Evolutionary conservation across 768 basidiomycete species (phyloP).

Genomic region (Leccinum obscurum): DNA sequence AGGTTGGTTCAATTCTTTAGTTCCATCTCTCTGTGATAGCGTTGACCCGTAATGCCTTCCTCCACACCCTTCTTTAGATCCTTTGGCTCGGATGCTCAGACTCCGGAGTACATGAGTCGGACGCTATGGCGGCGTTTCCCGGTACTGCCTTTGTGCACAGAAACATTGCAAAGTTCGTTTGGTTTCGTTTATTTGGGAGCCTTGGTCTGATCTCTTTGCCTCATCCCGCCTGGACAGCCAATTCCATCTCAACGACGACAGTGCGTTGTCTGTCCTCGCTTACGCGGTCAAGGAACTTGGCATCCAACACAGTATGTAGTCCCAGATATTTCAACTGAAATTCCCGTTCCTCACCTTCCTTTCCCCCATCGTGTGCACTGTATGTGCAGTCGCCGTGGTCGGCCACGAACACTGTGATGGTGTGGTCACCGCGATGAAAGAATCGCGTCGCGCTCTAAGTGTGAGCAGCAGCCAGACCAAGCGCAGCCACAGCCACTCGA

Average conservation of each 20-base stretch:
- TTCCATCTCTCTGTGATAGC: neutral
- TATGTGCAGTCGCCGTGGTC: constrained; percentile 63
- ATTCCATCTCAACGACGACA: constrained; percentile 69
- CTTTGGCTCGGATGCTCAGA: constrained; percentile 85
- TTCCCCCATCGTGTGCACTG: constrained; percentile 7
- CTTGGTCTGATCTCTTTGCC: neutral
- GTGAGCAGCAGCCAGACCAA: constrained; percentile 29
- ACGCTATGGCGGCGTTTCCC: constrained; percentile 65
- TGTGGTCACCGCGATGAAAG: constrained; percentile 42
- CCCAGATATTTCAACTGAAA: neutral
- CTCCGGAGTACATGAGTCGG: constrained; percentile 81
- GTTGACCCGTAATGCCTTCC: neutral
- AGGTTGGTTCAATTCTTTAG: constrained; percentile 9
- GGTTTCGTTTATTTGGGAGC: neutral
- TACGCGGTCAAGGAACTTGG: constrained; percentile 70
- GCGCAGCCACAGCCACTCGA: constrained; percentile 14
- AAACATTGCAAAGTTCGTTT: constrained; percentile 70
- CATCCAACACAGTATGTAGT: constrained; percentile 67
- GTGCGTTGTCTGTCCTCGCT: constrained; percentile 63
- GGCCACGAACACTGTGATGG: constrained; percentile 87
- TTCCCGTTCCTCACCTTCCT: neutral
- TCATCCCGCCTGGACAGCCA: constrained; percentile 60
- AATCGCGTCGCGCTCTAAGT: constrained; percentile 42
- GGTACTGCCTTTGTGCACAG: constrained; percentile 84
- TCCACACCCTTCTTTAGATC: constrained; percentile 40